A percentile compares a stretch with the other conserved stretches of the same genome.
Conservation (phyloP, 805 yeast species). For the Kluyveromyces lactis region DNA sequence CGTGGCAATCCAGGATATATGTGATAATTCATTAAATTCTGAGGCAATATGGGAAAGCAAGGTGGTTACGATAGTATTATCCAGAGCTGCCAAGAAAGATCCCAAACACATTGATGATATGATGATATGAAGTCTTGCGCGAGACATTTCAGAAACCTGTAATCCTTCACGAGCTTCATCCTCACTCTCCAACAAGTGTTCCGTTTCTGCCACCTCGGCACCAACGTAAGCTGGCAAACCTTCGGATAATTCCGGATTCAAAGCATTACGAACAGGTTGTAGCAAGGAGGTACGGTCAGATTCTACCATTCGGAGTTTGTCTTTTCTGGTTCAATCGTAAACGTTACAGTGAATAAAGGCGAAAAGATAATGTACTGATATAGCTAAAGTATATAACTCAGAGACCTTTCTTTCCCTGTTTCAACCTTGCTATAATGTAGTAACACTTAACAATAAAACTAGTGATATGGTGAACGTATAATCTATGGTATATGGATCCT, state of each 20-base stretch:
- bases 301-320: neutral
- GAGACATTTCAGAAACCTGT: constrained; percentile 6
- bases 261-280: constrained; percentile 5
- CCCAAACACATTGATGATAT: constrained; percentile 38
- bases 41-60: constrained; percentile 58
- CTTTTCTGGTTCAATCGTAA: too few relatives aligned
- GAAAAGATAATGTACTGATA: too few relatives aligned
- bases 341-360: too few relatives aligned
- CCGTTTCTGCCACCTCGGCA: constrained; percentile 1
- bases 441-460: too few relatives aligned
- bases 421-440: too few relatives aligned
- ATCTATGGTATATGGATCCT: too few relatives aligned
- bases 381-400: too few relatives aligned
- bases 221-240: constrained; percentile 1
- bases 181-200: neutral
- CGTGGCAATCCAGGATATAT: constrained; percentile 67
- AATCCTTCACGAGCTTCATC: constrained; percentile 3
- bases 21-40: constrained; percentile 54
- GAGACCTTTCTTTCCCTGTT: too few relatives aligned
- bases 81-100: constrained; percentile 56
- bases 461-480: too few relatives aligned
- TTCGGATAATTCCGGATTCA: constrained; percentile 5
- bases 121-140: constrained; percentile 24
- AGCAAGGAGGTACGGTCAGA: neutral
- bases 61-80: constrained; percentile 61